Evolutionary conservation across 305 asterid genomes (phyloP).

Genomic region (Fraxinus platypoda): DNA sequence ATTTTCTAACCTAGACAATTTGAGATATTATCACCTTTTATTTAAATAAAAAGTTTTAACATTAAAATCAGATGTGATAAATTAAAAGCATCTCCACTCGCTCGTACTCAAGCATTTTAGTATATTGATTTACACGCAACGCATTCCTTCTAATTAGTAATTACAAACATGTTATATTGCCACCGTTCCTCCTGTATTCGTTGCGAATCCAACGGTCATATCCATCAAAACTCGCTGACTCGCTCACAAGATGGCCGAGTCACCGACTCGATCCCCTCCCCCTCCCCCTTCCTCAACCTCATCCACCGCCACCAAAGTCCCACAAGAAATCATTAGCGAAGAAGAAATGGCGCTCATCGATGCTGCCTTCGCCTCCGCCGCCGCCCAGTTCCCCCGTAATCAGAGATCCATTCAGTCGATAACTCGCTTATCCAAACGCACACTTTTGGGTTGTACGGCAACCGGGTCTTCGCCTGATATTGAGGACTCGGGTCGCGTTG

Average conservation of each 20-base stretch:
- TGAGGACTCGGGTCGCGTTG: constrained; percentile 53
- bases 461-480: constrained; percentile 44
- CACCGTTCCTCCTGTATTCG: background rate
- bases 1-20: background rate
- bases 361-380: constrained; percentile 46
- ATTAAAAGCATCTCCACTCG: background rate
- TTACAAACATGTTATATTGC: background rate
- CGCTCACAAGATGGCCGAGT: background rate
- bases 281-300: constrained; percentile 18
- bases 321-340: constrained; percentile 36
- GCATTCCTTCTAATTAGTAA: background rate
- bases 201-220: constrained; percentile 34
- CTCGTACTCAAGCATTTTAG: background rate
- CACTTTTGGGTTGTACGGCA: constrained; percentile 42
- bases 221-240: constrained; percentile 23
- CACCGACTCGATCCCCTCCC: constrained; percentile 30
- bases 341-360: constrained; percentile 50
- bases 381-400: constrained; percentile 30
- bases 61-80: background rate
- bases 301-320: constrained; percentile 25
- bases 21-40: background rate
- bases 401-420: constrained; percentile 51
- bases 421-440: constrained; percentile 47
- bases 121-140: background rate
- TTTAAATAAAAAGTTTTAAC: background rate